Evolutionary conservation across 1,284 basidiomycete genomes (phyloP).

Genomic region (Crucibulum parvulum): DNA sequence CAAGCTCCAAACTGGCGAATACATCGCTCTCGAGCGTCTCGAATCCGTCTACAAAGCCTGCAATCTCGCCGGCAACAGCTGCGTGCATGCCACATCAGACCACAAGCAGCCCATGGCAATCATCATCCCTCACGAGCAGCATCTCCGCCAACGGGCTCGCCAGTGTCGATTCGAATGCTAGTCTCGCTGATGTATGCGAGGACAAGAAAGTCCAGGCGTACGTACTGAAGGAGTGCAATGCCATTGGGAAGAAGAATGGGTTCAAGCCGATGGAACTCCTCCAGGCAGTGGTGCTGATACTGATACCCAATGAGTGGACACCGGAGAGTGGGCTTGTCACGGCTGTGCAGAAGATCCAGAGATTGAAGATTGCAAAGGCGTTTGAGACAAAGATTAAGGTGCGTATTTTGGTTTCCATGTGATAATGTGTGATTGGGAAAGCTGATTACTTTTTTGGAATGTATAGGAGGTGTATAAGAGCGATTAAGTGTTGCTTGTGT

Average conservation of each 20-base stretch:
- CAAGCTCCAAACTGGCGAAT: conserved; percentile 89
- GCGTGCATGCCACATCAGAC: conserved; percentile 83
- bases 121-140: conserved; percentile 83
- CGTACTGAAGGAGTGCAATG: conserved; percentile 84
- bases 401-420: conserved; percentile 15
- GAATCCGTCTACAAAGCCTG: conserved; percentile 92
- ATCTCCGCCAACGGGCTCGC: conserved; percentile 56
- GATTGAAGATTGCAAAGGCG: conserved; percentile 73
- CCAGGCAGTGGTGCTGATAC: conserved; percentile 79
- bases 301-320: conserved; percentile 89
- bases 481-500: too few relatives aligned
- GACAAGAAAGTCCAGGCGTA: conserved; percentile 65
- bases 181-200: conserved; percentile 69
- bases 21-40: conserved; percentile 92
- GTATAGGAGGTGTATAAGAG: too few relatives aligned
- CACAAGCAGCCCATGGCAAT: conserved; percentile 91
- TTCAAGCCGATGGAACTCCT: conserved; percentile 88
- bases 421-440: too few relatives aligned
- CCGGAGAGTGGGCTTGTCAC: conserved; percentile 89
- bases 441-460: too few relatives aligned
- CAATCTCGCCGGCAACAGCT: conserved; percentile 85
- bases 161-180: conserved; percentile 14
- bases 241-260: conserved; percentile 84
- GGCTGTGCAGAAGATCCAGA: conserved; percentile 92
- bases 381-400: conserved; percentile 79